Percentiles rank a stretch among this genome's conserved stretches.
These are phyloP conservation scores for Corynespora cassiicola DNA, from an alignment of 2,329 filamentous ascomycete genomes.

Conservation along the genomic window DNA sequence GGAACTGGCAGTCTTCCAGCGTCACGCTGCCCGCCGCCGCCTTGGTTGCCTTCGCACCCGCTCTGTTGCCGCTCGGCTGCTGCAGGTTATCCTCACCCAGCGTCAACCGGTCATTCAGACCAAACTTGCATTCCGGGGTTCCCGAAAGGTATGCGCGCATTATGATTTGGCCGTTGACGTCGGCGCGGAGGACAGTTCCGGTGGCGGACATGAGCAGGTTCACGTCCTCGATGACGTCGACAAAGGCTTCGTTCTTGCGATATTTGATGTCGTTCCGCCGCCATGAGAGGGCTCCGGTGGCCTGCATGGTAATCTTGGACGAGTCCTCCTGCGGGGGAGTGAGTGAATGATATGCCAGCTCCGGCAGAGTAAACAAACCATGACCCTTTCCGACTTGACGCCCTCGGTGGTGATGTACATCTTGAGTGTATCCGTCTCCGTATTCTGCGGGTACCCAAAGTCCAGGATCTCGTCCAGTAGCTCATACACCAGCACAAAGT, in stretches of 20 bases:
- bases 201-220: conserved; percentile 80
- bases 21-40: conserved; percentile 95
- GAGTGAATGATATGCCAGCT: conserved; percentile 15
- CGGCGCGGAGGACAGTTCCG: conserved; percentile 80
- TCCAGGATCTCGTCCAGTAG: conserved; percentile 97
- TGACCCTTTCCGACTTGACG: conserved; percentile 86
- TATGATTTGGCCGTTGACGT: conserved; percentile 62
- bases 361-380: conserved; percentile 42
- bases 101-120: conserved; percentile 91
- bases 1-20: conserved; percentile 97
- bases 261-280: conserved; percentile 97
- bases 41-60: conserved; percentile 88
- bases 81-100: conserved; percentile 72
- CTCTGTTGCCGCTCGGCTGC: conserved; percentile 74
- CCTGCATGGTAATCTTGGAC: conserved; percentile 81
- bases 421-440: conserved; percentile 97
- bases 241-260: conserved; percentile 98
- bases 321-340: conserved; percentile 72
- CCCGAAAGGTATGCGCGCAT: conserved; percentile 98
- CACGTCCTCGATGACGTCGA: conserved; percentile 78
- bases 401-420: conserved; percentile 99
- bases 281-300: conserved; percentile 96
- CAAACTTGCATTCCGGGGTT: conserved; percentile 98
- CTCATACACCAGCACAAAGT: conserved; percentile 98
- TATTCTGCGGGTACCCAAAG: conserved; percentile 98